Evolutionary conservation across 1,284 basidiomycete genomes (phyloP), one percentile per base, ranked within the genome.

Genomic region (Marasmius tenuissimus): DNA sequence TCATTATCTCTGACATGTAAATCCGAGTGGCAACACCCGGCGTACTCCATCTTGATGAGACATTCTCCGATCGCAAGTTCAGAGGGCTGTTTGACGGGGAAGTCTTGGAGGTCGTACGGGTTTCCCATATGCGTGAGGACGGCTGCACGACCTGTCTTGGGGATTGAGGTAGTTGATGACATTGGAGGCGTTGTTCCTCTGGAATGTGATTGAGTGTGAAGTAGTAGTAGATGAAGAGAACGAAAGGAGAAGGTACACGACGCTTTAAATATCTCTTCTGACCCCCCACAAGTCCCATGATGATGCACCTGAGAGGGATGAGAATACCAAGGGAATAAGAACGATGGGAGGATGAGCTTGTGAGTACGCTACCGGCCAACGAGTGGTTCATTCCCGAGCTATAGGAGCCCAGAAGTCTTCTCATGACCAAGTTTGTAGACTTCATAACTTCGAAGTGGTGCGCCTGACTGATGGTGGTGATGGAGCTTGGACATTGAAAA

Each of bases 1-100:
- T 88, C 87, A 4, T 82, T 85, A 51, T 81, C 73, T 67, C 78
- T 76, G 42, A 83, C 79, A 67, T 89, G 87, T 40, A 91, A 70
- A 69, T 91, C 89, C 1, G 86, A 88, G 67, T 91, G 85, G 68
- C 85, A 87, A 14, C 87, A 80, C 2, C 88, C 89, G 7, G 86
- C 78, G 71, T 84, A 85, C 51, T 84, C 78, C 61, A 93, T 76
- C 65, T 85, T 85, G 66, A 93, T 82, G 50, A 93, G 80, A 63
- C 85, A 88, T 74, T 92, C 80, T 38, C 87, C 86, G 0, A 85
- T 83, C 60, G 78, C 76, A 64, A 92, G 84, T n/a, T 86, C 78
- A 4, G 75, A 70, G 0, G 82, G 79, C 62, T 86, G 83, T 49
- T 76, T 78, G 58, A 92, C 85, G 1, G 82, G 83, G 59, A 81